A percentile compares a stretch with the other conserved stretches of the same genome.
Evolutionary conservation across 2,329 filamentous ascomycete species (phyloP).

Genomic region (Zopfia rhizophila): DNA sequence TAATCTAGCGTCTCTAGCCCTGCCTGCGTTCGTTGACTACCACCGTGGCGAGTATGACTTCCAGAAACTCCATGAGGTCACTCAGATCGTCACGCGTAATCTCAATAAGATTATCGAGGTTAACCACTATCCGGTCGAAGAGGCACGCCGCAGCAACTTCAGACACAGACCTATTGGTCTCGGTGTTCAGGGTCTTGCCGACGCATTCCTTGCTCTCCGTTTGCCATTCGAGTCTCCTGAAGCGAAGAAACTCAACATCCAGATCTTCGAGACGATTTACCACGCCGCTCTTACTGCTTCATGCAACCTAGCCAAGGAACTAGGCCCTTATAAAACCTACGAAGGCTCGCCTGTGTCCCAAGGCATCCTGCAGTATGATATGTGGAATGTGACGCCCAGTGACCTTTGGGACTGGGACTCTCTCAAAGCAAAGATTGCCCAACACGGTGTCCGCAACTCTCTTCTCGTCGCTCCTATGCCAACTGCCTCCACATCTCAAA

Average conservation of each 20-base stretch:
- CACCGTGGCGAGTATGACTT: conserved; percentile 90
- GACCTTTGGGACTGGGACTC: conserved; percentile 96
- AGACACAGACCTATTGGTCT: conserved; percentile 95
- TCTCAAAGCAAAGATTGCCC: conserved; percentile 89
- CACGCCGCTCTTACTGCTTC: conserved; percentile 93
- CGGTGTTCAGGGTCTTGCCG: conserved; percentile 96
- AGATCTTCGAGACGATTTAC: conserved; percentile 99
- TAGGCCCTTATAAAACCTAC: conserved; percentile 90
- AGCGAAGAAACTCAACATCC: conserved; percentile 91
- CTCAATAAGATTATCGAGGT: conserved; percentile 98
- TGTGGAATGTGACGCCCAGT: conserved; percentile 95
- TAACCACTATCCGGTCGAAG: conserved; percentile 97
- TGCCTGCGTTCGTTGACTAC: conserved; percentile 92
- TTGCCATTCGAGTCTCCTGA: conserved; percentile 97
- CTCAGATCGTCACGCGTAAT: conserved; percentile 91
- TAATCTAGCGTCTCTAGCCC: conserved; percentile 93
- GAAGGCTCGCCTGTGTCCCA: conserved; percentile 93
- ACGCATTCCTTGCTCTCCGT: conserved; percentile 96
- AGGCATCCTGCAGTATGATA: conserved; percentile 96
- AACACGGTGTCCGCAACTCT: conserved; percentile 95
- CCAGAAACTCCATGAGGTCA: conserved; percentile 94
- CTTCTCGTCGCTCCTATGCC: conserved; percentile 97
- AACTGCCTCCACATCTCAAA: conserved; percentile 96
- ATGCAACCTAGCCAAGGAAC: conserved; percentile 81
- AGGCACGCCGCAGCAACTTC: conserved; percentile 96